These are phyloP conservation scores for Endocalyx cinctus DNA, from an alignment of 2,329 filamentous ascomycete genomes.

Conservation along the genomic window DNA sequence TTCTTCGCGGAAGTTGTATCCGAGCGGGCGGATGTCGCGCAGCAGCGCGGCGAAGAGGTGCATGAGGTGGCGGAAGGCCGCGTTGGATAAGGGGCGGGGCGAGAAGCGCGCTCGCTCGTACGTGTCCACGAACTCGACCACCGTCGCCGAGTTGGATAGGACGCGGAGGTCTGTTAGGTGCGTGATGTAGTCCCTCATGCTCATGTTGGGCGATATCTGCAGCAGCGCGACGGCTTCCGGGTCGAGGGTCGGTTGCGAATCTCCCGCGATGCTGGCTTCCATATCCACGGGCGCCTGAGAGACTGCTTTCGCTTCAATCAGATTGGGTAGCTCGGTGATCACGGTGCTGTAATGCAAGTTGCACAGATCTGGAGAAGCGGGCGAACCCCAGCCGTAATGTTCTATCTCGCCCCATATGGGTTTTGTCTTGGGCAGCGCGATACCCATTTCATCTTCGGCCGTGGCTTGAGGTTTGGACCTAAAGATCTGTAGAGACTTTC, in stretches of 20 bases:
- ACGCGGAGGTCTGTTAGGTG: slow-evolving; percentile 67
- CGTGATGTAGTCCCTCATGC: slow-evolving; percentile 71
- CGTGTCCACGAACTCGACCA: slow-evolving; percentile 60
- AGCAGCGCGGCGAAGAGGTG: slow-evolving; percentile 76
- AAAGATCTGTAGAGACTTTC: slow-evolving; percentile 18
- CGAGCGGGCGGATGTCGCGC: slow-evolving; percentile 64
- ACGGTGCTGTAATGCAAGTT: slow-evolving; percentile 81
- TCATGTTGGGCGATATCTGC: slow-evolving; percentile 65
- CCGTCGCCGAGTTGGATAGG: slow-evolving; percentile 34
- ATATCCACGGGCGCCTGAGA: slow-evolving; percentile 65
- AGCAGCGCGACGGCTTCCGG: slow-evolving; percentile 65
- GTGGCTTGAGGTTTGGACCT: slow-evolving; percentile 32
- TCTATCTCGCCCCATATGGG: slow-evolving; percentile 75
- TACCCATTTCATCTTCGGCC: slow-evolving; percentile 33
- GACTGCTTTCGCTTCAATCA: slow-evolving; percentile 91
- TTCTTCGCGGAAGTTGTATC: no score
- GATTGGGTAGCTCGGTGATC: slow-evolving; percentile 75
- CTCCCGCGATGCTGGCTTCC: slow-evolving; percentile 30
- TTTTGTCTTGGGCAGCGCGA: slow-evolving; percentile 46
- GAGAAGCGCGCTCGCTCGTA: slow-evolving; percentile 90
- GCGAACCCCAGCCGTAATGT: slow-evolving; percentile 86
- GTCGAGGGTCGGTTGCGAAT: slow-evolving; percentile 52
- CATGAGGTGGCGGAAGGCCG: slow-evolving; percentile 75
- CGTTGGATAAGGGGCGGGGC: slow-evolving; percentile 60
- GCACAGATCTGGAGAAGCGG: slow-evolving; percentile 67